Conservation (phyloP, 2,329 filamentous ascomycete species). For the Ascochyta clinopodiicola region DNA sequence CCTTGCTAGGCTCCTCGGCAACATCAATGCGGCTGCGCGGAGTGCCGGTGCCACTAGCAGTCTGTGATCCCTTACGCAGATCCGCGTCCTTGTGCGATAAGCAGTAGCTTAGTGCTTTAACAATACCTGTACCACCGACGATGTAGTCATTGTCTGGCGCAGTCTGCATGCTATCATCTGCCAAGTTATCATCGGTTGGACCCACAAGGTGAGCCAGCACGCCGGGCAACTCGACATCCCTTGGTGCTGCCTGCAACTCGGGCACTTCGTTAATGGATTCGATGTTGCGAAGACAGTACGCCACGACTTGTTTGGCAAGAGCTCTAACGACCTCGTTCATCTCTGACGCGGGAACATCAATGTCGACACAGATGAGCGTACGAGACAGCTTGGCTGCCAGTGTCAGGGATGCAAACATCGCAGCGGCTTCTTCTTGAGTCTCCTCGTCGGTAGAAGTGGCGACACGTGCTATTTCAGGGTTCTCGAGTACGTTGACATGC, state of each 20-base stretch:
- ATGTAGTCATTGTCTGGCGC: constrained; percentile 94
- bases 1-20: constrained; percentile 38
- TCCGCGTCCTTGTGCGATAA: constrained; percentile 78
- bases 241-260: constrained; percentile 57
- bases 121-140: constrained; percentile 92
- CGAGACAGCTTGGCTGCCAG: constrained; percentile 84
- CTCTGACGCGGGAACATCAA: constrained; percentile 81
- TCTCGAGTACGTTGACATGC: constrained; percentile 87
- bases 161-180: constrained; percentile 67
- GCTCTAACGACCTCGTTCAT: constrained; percentile 92
- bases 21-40: constrained; percentile 51
- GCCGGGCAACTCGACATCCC: constrained; percentile 72
- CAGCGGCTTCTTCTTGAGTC: constrained; percentile 89
- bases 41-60: constrained; percentile 61
- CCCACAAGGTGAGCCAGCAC: constrained; percentile 88
- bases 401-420: constrained; percentile 89
- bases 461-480: constrained; percentile 72
- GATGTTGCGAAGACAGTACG: constrained; percentile 91
- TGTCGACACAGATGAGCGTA: constrained; percentile 86
- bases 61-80: constrained; percentile 47
- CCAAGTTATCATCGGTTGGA: constrained; percentile 61
- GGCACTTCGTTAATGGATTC: constrained; percentile 76
- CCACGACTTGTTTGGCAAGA: constrained; percentile 91
- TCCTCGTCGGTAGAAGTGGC: constrained; percentile 79
- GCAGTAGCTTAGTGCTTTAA: constrained; percentile 91